A percentile compares a stretch with the other conserved stretches of the same genome.
Evolutionary conservation across 345 rosid species (phyloP).

Genomic region (Linum tenue): DNA sequence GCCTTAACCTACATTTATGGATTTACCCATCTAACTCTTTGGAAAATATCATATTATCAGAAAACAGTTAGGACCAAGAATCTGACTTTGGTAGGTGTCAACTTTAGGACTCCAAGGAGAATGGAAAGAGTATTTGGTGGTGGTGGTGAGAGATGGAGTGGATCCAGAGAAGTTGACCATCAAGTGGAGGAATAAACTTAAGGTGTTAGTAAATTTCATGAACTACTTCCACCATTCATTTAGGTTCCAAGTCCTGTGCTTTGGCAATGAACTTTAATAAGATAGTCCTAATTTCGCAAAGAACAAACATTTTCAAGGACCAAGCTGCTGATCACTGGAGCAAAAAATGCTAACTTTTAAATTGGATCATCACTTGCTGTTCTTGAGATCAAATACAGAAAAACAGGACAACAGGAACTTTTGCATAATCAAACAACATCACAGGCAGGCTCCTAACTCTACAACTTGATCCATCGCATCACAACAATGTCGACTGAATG

Average conservation of each 20-base stretch:
- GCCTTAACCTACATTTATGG: background rate
- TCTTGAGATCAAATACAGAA: background rate
- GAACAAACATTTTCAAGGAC: background rate
- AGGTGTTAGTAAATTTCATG: background rate
- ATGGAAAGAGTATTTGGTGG: background rate
- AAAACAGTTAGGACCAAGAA: background rate
- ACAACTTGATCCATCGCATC: background rate
- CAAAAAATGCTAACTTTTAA: too few species aligned
- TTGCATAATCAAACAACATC: background rate
- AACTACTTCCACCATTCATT: background rate
- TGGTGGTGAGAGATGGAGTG: background rate
- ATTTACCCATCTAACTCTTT: background rate
- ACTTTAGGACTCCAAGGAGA: background rate
- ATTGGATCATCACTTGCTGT: background rate
- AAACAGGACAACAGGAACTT: background rate
- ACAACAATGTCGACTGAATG: background rate
- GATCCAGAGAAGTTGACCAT: background rate
- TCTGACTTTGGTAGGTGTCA: background rate
- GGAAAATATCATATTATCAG: too few species aligned
- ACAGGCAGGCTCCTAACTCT: background rate
- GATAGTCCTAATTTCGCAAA: background rate
- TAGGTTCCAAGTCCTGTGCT: background rate
- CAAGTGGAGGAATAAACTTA: background rate
- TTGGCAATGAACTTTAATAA: background rate
- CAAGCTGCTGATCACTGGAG: background rate